Evolutionary conservation across 202 grass and related monocot species (phyloP).

Genomic region (Bolboschoenoplectus hybrid): DNA sequence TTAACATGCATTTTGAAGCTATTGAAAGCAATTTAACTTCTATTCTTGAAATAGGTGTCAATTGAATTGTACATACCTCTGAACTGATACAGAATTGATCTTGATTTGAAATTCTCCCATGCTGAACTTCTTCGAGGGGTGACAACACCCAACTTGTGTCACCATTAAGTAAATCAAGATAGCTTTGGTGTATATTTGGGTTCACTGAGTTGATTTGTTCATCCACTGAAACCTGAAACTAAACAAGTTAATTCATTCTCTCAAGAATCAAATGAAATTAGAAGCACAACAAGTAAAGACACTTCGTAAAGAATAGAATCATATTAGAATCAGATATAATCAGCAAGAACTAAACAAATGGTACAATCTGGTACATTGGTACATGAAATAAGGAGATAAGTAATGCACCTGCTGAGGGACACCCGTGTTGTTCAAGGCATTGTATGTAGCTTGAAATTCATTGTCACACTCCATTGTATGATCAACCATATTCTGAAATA

Average conservation of each 20-base stretch:
- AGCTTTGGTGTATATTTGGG: not conserved
- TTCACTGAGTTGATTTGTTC: not conserved
- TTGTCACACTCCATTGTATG: constrained; percentile 40
- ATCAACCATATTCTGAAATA: not conserved
- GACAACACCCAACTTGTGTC: not conserved
- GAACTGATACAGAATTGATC: not conserved
- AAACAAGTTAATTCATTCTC: not conserved
- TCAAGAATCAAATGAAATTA: constrained; percentile 24
- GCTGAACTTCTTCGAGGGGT: not conserved
- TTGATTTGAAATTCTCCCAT: not conserved
- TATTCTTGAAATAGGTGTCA: not conserved
- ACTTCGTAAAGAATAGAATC: not conserved
- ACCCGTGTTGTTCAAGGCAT: constrained; percentile 41
- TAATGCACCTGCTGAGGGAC: constrained; percentile 36
- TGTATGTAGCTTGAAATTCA: constrained; percentile 35
- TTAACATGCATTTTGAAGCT: too few species aligned
- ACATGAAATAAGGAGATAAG: not conserved
- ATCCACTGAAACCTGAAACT: constrained; percentile 5
- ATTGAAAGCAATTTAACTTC: too few species aligned
- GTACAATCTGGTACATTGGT: constrained; percentile 34
- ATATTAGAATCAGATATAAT: constrained; percentile 35
- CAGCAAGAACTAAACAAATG: constrained; percentile 34
- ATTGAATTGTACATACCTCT: not conserved
- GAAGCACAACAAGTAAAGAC: constrained; percentile 28
- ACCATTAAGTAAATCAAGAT: not conserved